Percentiles rank a stretch among this genome's conserved stretches.
Conservation (phyloP, 2,329 filamentous ascomycete species). For the Cytospora schulzeri region DNA sequence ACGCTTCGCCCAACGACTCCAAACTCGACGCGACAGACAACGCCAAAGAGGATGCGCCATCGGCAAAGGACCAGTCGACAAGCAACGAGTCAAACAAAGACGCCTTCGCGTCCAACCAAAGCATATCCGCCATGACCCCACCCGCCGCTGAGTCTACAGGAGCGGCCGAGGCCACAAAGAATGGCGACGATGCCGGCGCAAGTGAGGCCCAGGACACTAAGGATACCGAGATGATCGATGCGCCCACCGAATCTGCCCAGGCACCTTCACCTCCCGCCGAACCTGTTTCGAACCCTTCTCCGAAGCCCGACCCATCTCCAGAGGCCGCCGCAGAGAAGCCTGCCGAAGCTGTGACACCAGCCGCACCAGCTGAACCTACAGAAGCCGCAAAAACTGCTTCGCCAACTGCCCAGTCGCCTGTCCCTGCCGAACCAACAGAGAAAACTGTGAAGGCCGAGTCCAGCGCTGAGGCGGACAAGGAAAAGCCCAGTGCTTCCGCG, state of each 20-base stretch:
- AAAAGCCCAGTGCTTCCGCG: constrained; percentile 1
- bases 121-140: constrained; percentile 26
- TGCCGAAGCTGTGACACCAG: neutral
- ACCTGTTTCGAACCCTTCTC: constrained; percentile 8
- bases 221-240: constrained; percentile 39
- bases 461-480: neutral
- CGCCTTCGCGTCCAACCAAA: constrained; percentile 35
- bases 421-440: constrained; percentile 1
- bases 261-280: constrained; percentile 24
- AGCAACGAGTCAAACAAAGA: constrained; percentile 30
- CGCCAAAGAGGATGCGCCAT: constrained; percentile 9
- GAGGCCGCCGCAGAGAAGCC: neutral
- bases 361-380: constrained; percentile 7
- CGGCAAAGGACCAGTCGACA: constrained; percentile 17
- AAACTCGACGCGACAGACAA: constrained; percentile 22
- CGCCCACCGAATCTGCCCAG: constrained; percentile 29
- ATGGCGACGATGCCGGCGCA: constrained; percentile 14
- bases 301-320: constrained; percentile 1
- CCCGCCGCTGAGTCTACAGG: constrained; percentile 20
- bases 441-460: neutral
- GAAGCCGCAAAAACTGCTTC: constrained; percentile 5
- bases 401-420: neutral
- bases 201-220: constrained; percentile 16
- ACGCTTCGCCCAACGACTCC: constrained; percentile 27
- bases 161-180: constrained; percentile 14